Base-by-base conservation (phyloP, 495 filamentous ascomycete species). In the Extremus antarcticus region DNA sequence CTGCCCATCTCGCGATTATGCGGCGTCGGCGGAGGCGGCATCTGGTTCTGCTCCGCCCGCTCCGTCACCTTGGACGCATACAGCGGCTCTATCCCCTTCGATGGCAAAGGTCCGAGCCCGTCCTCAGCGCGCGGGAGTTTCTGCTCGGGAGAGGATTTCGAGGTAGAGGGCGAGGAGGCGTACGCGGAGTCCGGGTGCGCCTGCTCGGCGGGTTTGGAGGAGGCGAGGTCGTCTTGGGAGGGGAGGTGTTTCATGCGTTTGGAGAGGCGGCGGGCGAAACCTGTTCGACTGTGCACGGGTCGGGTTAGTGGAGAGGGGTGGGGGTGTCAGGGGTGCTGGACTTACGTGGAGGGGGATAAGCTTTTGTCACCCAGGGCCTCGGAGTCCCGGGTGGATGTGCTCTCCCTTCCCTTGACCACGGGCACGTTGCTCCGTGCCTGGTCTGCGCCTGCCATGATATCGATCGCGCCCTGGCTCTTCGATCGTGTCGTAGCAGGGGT, bases 201-300 rank as follows among this genome's bases (percentile, higher is more conserved):
- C 41, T 45, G 8, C 41, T 45, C n/a, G 4, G 41, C 41, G 15
- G 41, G 15, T 45, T 45, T 7, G 15, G 15, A n/a, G 41, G 41
- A 7, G 41, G 41, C 4, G 41, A 21, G 16, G 16, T 7, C 4
- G 15, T 45, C 41, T 7, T 17, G 4, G 41, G 41, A n/a, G 41
- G 53, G 22, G 29, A 59, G 20, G 29, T 59, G 51, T 35, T 59
- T 59, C 45, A 59, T 54, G 25, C 57, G 57, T n/a, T 39, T 47
- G 3, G 57, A 60, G 29, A 60, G 25, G 49, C 53, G 57, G 46
- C 52, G 57, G 3, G 47, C 47, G 43, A 59, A 59, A 21, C 51
- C 57, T 16, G 52, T 50, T 22, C 57, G 55, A 47, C 15, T n/a
- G n/a, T n/a, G n/a, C n/a, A n/a, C n/a, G n/a, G n/a, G 35, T 9